phyloP scores from a whole-genome alignment of 2,329 filamentous ascomycete genomes.

The Sclerotinia borealis region DNA sequence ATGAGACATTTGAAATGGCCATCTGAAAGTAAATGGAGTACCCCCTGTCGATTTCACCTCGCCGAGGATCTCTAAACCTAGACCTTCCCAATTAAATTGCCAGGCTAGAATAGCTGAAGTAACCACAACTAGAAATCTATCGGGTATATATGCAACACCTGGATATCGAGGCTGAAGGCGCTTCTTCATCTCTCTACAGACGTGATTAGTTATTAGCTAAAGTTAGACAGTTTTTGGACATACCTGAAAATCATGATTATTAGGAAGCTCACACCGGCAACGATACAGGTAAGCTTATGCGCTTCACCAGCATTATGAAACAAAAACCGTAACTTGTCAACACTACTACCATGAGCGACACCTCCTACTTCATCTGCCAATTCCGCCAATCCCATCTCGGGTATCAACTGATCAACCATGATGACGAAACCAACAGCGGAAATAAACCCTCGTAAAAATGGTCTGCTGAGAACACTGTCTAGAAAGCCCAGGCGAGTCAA shows the following conservation, averaged over 20 bases:
- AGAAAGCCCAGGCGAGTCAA: conserved; percentile 82
- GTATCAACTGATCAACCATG: conserved; percentile 87
- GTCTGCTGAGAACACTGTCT: conserved; percentile 87
- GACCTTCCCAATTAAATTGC: conserved; percentile 67
- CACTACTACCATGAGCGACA: conserved; percentile 77
- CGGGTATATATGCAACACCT: conserved; percentile 79
- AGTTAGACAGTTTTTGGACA: conserved; percentile 23
- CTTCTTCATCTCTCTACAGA: conserved; percentile 68
- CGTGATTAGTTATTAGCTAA: conserved; percentile 10
- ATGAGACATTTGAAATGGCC: conserved; percentile 72
- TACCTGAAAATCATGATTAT: conserved; percentile 89
- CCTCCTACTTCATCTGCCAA: conserved; percentile 55
- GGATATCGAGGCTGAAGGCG: conserved; percentile 73
- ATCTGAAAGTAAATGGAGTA: conserved; percentile 72
- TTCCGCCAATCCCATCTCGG: conserved; percentile 72
- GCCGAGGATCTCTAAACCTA: conserved; percentile 79
- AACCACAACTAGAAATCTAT: conserved; percentile 85
- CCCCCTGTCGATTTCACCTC: conserved; percentile 68
- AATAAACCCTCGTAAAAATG: conserved; percentile 92
- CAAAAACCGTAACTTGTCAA: conserved; percentile 81
- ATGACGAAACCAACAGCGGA: conserved; percentile 96
- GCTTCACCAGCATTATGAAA: conserved; percentile 56
- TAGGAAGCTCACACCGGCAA: conserved; percentile 73
- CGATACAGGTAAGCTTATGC: conserved; percentile 68
- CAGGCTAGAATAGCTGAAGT: conserved; percentile 76